These are phyloP conservation scores for Wallacemonas rigidus DNA, from an alignment of 208 protist genomes.

Conservation along the genomic window DNA sequence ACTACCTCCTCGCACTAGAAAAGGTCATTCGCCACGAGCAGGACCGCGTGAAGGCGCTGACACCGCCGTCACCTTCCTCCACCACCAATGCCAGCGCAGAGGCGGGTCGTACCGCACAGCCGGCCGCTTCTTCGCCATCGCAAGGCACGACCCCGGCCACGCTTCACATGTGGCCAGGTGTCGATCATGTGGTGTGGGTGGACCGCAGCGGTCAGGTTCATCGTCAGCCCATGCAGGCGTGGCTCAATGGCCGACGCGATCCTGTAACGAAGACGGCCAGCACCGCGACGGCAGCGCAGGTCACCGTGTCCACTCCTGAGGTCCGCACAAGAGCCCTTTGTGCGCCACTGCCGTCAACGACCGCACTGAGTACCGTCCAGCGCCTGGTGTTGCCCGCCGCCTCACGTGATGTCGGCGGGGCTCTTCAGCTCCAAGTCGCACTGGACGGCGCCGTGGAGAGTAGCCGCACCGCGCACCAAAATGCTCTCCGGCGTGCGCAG, in stretches of 20 bases:
- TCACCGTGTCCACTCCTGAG: not conserved
- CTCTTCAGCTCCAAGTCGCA: conserved; percentile 20
- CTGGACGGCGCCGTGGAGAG: conserved; percentile 23
- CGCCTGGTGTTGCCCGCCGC: conserved; percentile 33
- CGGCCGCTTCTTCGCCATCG: not conserved
- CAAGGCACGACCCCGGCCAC: not conserved
- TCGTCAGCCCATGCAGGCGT: conserved; percentile 2
- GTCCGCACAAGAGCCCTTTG: conserved; percentile 15
- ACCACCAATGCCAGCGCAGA: not conserved
- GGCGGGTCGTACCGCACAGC: not conserved
- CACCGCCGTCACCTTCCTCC: not conserved
- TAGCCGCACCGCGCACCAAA: conserved; percentile 21
- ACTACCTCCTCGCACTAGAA: not conserved
- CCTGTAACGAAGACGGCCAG: not conserved
- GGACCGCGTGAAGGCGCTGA: not conserved
- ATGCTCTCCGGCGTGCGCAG: not conserved
- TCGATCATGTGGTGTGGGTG: conserved; percentile 15
- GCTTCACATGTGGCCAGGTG: conserved; percentile 1
- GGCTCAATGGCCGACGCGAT: conserved; percentile 3
- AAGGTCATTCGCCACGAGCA: conserved; percentile 2
- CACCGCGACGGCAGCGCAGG: not conserved
- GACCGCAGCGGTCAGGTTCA: conserved; percentile 1
- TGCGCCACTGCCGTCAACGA: conserved; percentile 38
- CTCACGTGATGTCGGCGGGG: conserved; percentile 25
- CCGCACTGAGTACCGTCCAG: conserved; percentile 43